Percentiles rank a stretch among this genome's conserved stretches.
These are phyloP conservation scores for Aspergillus hortae DNA, from an alignment of 2,329 filamentous ascomycete species.

Conservation along the genomic window DNA sequence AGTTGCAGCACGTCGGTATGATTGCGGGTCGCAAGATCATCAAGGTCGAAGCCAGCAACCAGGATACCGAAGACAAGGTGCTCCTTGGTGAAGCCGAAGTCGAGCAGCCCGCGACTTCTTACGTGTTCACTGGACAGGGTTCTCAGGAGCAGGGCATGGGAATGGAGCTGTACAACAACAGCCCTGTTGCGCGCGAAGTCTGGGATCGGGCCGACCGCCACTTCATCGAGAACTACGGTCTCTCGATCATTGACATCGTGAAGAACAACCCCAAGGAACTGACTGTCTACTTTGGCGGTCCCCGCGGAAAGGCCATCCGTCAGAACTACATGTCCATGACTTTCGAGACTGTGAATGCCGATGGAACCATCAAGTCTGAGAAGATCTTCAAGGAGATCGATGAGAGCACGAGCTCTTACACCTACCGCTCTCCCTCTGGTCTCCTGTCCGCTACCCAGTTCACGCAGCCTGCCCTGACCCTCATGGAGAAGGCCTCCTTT, in stretches of 20 bases:
- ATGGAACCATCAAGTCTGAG: slow-evolving; percentile 94
- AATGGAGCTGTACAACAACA: slow-evolving; percentile 96
- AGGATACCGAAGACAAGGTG: slow-evolving; percentile 95
- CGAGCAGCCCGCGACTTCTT: slow-evolving; percentile 92
- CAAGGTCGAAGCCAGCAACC: slow-evolving; percentile 95
- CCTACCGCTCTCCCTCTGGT: slow-evolving; percentile 91
- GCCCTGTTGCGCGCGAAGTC: slow-evolving; percentile 89
- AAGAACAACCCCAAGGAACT: slow-evolving; percentile 99
- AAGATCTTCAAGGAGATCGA: slow-evolving; percentile 99
- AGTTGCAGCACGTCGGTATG: slow-evolving; percentile 96
- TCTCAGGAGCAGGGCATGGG: slow-evolving; percentile 99
- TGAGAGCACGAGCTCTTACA: slow-evolving; percentile 91
- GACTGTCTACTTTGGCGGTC: slow-evolving; percentile 95
- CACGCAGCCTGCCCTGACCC: slow-evolving; percentile 91
- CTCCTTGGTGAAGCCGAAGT: slow-evolving; percentile 93
- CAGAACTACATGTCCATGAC: slow-evolving; percentile 99
- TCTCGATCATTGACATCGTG: slow-evolving; percentile 97
- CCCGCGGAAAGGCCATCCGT: slow-evolving; percentile 92
- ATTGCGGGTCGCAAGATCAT: slow-evolving; percentile 98
- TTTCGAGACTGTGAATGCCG: slow-evolving; percentile 92
- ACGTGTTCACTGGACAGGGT: slow-evolving; percentile 97
- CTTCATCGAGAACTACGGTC: slow-evolving; percentile 97
- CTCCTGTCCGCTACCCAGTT: slow-evolving; percentile 96
- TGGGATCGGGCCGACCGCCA: slow-evolving; percentile 98
- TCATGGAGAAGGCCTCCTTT: slow-evolving; percentile 99